These are phyloP conservation scores for Phaeotremella fagi DNA, from an alignment of 768 basidiomycete species.

Conservation along the genomic window DNA sequence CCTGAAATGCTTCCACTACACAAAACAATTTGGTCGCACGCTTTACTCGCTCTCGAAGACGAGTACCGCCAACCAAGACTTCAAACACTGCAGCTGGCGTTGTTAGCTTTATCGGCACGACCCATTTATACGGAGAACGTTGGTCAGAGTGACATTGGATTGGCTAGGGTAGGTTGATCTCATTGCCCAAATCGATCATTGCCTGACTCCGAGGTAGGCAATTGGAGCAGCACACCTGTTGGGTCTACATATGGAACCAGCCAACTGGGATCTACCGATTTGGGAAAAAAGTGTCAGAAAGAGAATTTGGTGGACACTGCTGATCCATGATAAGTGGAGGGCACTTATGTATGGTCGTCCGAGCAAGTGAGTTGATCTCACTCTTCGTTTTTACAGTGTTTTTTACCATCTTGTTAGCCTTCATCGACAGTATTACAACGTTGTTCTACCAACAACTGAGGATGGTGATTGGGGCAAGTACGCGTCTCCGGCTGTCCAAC, in stretches of 20 bases:
- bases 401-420: too few relatives aligned
- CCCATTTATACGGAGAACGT: slow-evolving; percentile 3
- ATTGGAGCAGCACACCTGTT: slow-evolving; percentile 26
- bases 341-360: slow-evolving; percentile 12
- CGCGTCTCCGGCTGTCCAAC: background rate
- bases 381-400: too few relatives aligned
- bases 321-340: slow-evolving; percentile 19
- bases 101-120: slow-evolving; percentile 19
- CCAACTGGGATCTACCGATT: slow-evolving; percentile 19
- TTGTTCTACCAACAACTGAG: slow-evolving; percentile 10
- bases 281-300: slow-evolving; percentile 20
- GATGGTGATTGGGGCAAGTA: slow-evolving; percentile 17
- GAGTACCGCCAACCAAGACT: slow-evolving; percentile 29
- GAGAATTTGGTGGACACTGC: slow-evolving; percentile 19
- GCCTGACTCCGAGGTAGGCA: slow-evolving; percentile 12
- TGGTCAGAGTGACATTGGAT: slow-evolving; percentile 1
- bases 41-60: slow-evolving; percentile 20
- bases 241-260: slow-evolving; percentile 24
- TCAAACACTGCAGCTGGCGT: slow-evolving; percentile 18
- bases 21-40: slow-evolving; percentile 17
- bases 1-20: slow-evolving; percentile 16
- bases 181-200: background rate
- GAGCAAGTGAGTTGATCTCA: slow-evolving; percentile 17
- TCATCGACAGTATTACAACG: slow-evolving; percentile 11
- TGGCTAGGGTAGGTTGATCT: slow-evolving; percentile 5